Conservation (phyloP, 208 protist genomes). For the Angomonas ambiguus region DNA sequence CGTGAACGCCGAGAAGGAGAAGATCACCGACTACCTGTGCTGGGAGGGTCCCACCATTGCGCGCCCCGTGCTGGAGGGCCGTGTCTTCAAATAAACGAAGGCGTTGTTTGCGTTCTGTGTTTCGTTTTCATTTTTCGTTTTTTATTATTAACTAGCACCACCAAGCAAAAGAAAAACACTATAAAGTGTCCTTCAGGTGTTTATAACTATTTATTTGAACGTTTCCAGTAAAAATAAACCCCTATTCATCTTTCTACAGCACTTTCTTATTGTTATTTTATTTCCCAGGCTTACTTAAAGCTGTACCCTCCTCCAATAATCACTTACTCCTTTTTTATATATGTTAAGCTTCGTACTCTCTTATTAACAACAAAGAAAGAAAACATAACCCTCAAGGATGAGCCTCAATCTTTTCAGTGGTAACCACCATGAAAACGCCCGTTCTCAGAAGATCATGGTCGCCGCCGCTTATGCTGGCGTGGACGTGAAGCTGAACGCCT, state of each 20-base stretch:
- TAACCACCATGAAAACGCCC: conserved; percentile 35
- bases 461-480: conserved; percentile 64
- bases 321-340: not conserved
- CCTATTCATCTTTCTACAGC: not conserved
- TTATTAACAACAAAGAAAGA: conserved; percentile 1
- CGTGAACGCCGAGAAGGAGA: not conserved
- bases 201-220: not conserved
- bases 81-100: conserved; percentile 21
- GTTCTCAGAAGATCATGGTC: conserved; percentile 53
- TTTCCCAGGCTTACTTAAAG: conserved; percentile 7
- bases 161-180: conserved; percentile 1
- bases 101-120: not conserved
- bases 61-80: conserved; percentile 66
- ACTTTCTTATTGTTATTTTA: conserved; percentile 6
- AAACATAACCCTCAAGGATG: conserved; percentile 23
- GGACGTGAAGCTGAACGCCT: conserved; percentile 32
- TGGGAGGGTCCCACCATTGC: conserved; percentile 78
- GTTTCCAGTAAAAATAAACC: not conserved
- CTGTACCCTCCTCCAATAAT: no score
- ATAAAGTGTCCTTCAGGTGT: not conserved
- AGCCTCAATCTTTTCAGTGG: conserved; percentile 26
- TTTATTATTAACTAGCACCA: not conserved
- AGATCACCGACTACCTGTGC: conserved; percentile 55
- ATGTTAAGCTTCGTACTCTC: not conserved
- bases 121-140: conserved; percentile 5